Percentiles rank a stretch among this genome's conserved stretches.
Evolutionary conservation across 345 rosid species (phyloP).

Genomic region (Jatropha curcas): DNA sequence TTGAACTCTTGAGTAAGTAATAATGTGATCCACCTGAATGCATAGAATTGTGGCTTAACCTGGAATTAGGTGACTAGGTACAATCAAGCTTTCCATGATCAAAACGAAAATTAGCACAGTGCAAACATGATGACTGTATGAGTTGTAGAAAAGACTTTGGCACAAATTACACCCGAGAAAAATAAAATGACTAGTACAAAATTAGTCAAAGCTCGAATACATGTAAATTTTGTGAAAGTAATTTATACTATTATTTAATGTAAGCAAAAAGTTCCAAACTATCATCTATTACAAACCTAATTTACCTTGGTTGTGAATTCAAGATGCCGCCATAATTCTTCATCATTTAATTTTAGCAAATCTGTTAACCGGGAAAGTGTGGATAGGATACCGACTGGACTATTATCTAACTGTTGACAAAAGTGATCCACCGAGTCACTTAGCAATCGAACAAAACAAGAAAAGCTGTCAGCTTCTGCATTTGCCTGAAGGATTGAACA

Average conservation of each 20-base stretch:
- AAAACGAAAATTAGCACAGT: neutral
- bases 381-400: conserved; percentile 64
- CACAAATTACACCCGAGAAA: too few relatives aligned
- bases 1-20: conserved; percentile 73
- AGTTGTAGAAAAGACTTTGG: too few relatives aligned
- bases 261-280: neutral
- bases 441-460: conserved; percentile 59
- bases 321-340: conserved; percentile 72
- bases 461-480: conserved; percentile 68
- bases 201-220: too few relatives aligned
- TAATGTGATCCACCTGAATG: conserved; percentile 71
- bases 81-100: conserved; percentile 1
- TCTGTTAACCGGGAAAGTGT: conserved; percentile 62
- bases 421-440: conserved; percentile 75
- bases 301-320: conserved; percentile 54
- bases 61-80: conserved; percentile 25
- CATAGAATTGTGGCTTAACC: conserved; percentile 76
- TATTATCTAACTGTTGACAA: conserved; percentile 68
- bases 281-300: neutral
- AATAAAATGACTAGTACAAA: too few relatives aligned
- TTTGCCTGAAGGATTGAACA: conserved; percentile 41
- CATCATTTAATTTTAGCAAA: conserved; percentile 56
- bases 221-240: neutral
- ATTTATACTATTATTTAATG: too few relatives aligned
- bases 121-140: neutral